Base-by-base conservation (phyloP, 148 eudicot species). In the Camellia granthamiana region DNA sequence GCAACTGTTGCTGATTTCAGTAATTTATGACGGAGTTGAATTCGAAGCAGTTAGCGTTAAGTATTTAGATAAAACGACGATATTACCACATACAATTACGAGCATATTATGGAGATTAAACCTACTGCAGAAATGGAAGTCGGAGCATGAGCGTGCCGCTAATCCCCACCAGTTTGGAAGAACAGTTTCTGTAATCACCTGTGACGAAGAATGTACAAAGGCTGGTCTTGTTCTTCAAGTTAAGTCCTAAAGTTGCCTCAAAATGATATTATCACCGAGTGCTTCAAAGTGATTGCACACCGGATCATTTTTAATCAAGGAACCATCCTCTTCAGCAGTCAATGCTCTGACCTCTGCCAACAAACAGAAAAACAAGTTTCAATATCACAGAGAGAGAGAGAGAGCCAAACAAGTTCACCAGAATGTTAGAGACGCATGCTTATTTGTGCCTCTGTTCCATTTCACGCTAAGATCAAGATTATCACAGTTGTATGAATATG, bases 141-240 rank as follows among this genome's bases (percentile, higher is more conserved):
- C 49, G 58, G 70, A 63, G 13, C 55, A 77, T 46, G 79, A 47
- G 58, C 12, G 42, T 69, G 69, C 42, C 19, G 69, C 19, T 12
- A 77, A 63, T 64, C 59, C 46, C 69, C 56, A 23, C 60, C 71
- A 64, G 73, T 65, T 23, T 11, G 7, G 47, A 14, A 42, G 52
- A 72, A 69, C 76, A 54, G 78, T 19, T 52, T 56, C 79, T 69
- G 68, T 4, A 59, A 77, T 62, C 81, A 43, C 80, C 78, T 75
- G 55, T 23, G 52, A 79, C 30, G 10, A 52, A 42, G 60, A 69
- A 85, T 85, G 83, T 85, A 85, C 88, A 85, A 77, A 54, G 44
- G 62, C 73, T 18, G 12, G 71, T 43, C 30, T 54, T 42, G 30
- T 11, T 69, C 18, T 18, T 46, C 68, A 30, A 74, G 49, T 58